Percentiles rank a stretch among this genome's conserved stretches.
These are phyloP conservation scores for Chlamydomonas asymmetrica DNA, from an alignment of 139 green algal genomes.

Conservation along the genomic window DNA sequence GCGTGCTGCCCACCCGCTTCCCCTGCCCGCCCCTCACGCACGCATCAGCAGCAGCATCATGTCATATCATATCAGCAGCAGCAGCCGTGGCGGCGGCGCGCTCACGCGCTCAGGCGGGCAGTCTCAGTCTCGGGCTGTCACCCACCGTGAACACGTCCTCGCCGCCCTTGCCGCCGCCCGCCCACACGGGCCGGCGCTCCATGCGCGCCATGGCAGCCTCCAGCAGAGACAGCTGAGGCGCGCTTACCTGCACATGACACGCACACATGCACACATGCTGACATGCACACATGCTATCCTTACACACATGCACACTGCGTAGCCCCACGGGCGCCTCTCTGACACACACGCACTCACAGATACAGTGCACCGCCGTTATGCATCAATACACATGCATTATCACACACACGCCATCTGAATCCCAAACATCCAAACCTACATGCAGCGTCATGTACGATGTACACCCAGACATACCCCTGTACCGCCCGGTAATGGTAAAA, in stretches of 20 bases:
- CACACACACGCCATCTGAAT: neutral
- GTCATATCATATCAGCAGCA: neutral
- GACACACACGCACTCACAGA: too few relatives aligned
- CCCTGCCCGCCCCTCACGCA: neutral
- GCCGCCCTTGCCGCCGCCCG: slow-evolving; percentile 33
- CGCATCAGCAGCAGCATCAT: neutral
- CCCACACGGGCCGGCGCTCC: slow-evolving; percentile 53
- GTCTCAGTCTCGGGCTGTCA: too few relatives aligned
- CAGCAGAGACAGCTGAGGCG: slow-evolving; percentile 54
- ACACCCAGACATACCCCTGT: too few relatives aligned
- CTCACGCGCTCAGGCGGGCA: too few relatives aligned
- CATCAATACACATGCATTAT: neutral
- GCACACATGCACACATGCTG: neutral
- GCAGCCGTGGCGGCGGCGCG: neutral
- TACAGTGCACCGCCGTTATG: neutral
- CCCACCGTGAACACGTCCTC: slow-evolving; percentile 56
- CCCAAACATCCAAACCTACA: neutral
- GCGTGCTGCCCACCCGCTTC: neutral
- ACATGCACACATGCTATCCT: neutral
- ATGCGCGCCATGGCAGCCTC: slow-evolving; percentile 55
- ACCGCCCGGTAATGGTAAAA: too few relatives aligned
- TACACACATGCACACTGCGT: neutral
- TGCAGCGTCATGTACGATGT: too few relatives aligned
- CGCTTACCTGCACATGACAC: slow-evolving; percentile 32
- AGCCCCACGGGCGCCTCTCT: too few relatives aligned